A percentile compares a stretch with the other conserved stretches of the same genome.
Evolutionary conservation across 768 basidiomycete genomes (phyloP).

Genomic region (Leccinum arenicola): DNA sequence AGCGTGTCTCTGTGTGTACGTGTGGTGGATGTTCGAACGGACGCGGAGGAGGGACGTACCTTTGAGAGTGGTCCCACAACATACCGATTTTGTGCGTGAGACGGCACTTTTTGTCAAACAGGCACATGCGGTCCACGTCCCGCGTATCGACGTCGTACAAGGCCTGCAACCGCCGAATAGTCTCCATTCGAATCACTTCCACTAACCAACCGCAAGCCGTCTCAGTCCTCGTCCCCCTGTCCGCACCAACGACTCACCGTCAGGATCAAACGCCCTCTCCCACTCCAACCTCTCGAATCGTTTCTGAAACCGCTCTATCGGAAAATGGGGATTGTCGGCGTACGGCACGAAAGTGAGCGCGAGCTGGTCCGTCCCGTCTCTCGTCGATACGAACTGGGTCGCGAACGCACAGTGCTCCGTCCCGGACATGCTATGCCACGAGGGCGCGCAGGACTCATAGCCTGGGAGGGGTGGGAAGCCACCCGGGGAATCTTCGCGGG

Average conservation of each 20-base stretch:
- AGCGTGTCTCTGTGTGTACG: conserved; percentile 35
- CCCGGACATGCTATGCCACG: conserved; percentile 30
- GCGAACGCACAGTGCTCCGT: no score
- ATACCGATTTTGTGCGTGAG: conserved; percentile 30
- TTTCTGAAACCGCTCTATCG: background rate
- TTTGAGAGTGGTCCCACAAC: conserved; percentile 41
- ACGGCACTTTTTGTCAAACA: conserved; percentile 27
- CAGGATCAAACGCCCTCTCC: conserved; percentile 46
- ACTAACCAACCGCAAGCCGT: conserved; percentile 26
- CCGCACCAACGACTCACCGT: conserved; percentile 33
- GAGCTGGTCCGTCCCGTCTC: background rate
- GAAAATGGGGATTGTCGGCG: conserved; percentile 46
- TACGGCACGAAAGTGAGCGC: conserved; percentile 34
- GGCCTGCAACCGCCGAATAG: conserved; percentile 37
- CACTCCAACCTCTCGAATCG: conserved; percentile 29
- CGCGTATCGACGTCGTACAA: conserved; percentile 27
- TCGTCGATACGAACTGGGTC: no score
- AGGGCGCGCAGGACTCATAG: conserved; percentile 50
- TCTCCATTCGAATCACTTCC: conserved; percentile 49
- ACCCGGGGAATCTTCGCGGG: conserved; percentile 1
- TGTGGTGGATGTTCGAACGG: no score
- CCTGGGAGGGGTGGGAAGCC: conserved; percentile 20
- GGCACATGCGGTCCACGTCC: conserved; percentile 36
- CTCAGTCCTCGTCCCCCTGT: no score
- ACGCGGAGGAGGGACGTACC: no score